Conservation (phyloP, 208 protist genomes). For the Trypanosoma brucei region DNA sequence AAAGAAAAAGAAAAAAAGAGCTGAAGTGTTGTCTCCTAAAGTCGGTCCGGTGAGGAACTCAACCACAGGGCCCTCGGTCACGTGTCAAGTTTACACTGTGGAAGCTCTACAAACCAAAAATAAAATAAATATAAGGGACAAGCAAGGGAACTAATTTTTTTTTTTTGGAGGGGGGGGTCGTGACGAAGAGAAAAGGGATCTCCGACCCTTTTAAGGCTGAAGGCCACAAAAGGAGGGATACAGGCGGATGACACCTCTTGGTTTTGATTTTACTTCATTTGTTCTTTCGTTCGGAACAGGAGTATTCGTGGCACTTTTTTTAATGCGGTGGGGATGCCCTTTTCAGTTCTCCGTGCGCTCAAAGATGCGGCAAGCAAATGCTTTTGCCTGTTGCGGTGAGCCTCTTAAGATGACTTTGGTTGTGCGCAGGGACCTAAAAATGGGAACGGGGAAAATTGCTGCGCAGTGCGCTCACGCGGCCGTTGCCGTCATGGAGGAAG, state of each 20-base stretch:
- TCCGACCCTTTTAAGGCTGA: no score
- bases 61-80: no score
- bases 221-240: no score
- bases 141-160: no score
- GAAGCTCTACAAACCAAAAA: no score
- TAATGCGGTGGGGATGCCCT: slow-evolving; percentile 9
- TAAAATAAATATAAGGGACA: no score
- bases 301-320: slow-evolving; percentile 19
- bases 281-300: slow-evolving; percentile 29
- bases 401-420: slow-evolving; percentile 91
- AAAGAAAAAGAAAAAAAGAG: no score
- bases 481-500: slow-evolving; percentile 78
- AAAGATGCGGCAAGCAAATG: slow-evolving; percentile 8
- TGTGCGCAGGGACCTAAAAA: slow-evolving; percentile 92
- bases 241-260: neutral
- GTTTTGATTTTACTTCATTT: slow-evolving; percentile 17
- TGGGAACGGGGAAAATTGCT: slow-evolving; percentile 94
- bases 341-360: slow-evolving; percentile 1
- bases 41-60: no score
- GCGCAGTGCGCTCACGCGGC: slow-evolving; percentile 95
- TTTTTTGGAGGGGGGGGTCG: no score
- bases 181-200: no score
- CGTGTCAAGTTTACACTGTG: no score
- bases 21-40: no score
- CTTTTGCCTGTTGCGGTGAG: slow-evolving; percentile 28